A percentile compares a stretch with the other conserved stretches of the same genome.
These are phyloP conservation scores for Cenococcum geophilum DNA, from an alignment of 495 filamentous ascomycete genomes.

Conservation along the genomic window DNA sequence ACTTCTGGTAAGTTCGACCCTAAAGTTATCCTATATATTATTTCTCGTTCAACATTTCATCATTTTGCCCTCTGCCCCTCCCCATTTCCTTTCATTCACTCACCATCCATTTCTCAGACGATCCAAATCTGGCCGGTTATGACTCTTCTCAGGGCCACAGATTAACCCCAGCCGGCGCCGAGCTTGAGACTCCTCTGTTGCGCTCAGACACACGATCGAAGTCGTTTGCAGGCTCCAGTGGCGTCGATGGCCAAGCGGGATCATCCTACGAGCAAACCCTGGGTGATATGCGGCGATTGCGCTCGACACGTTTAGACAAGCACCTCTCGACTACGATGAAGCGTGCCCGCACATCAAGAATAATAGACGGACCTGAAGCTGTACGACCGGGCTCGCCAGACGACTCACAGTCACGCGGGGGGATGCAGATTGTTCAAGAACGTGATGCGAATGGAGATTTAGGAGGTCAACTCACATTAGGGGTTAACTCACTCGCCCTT, in stretches of 20 bases:
- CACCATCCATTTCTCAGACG: slow-evolving; percentile 47
- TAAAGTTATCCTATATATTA: background rate
- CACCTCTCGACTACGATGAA: slow-evolving; percentile 86
- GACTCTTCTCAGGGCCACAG: slow-evolving; percentile 61
- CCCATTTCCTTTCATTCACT: slow-evolving; percentile 3
- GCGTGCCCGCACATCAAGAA: slow-evolving; percentile 81
- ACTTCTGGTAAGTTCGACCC: slow-evolving; percentile 53
- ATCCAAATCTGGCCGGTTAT: slow-evolving; percentile 62
- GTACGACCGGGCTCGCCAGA: slow-evolving; percentile 68
- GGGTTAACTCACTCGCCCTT: slow-evolving; percentile 83
- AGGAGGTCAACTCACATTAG: slow-evolving; percentile 72
- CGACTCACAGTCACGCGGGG: slow-evolving; percentile 43
- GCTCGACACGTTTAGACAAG: slow-evolving; percentile 89
- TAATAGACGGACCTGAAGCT: slow-evolving; percentile 86
- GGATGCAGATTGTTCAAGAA: slow-evolving; percentile 82
- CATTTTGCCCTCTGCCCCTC: background rate
- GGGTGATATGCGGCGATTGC: slow-evolving; percentile 83
- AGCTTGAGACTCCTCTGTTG: slow-evolving; percentile 47
- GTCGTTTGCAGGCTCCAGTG: slow-evolving; percentile 58
- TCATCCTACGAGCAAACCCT: slow-evolving; percentile 92
- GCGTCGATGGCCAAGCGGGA: slow-evolving; percentile 41
- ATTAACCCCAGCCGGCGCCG: slow-evolving; percentile 36
- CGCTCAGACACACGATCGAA: slow-evolving; percentile 65
- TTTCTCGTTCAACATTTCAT: background rate
- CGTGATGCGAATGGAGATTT: slow-evolving; percentile 65